Percentiles rank a stretch among this genome's conserved stretches.
These are phyloP conservation scores for Chaetothyriales sp. DNA, from an alignment of 2,329 filamentous ascomycete species.

Conservation along the genomic window DNA sequence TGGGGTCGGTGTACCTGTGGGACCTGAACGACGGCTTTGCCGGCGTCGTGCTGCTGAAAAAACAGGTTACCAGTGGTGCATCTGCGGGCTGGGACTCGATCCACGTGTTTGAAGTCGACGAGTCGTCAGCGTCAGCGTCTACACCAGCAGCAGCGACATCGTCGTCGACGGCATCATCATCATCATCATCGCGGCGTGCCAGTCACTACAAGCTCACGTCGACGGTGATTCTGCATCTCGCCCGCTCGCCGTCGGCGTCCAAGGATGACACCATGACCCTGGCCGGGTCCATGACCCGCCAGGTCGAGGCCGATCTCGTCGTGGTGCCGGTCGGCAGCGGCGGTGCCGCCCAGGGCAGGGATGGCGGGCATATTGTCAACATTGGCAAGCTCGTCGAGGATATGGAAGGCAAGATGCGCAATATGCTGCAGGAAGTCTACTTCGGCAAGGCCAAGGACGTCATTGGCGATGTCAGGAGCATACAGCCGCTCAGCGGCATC, in stretches of 20 bases:
- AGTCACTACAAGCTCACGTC: slow-evolving; percentile 97
- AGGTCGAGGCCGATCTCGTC: slow-evolving; percentile 81
- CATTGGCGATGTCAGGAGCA: slow-evolving; percentile 82
- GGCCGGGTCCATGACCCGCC: slow-evolving; percentile 93
- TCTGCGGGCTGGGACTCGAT: slow-evolving; percentile 88
- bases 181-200: slow-evolving; percentile 37
- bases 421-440: slow-evolving; percentile 92
- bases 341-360: slow-evolving; percentile 34
- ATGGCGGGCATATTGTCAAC: slow-evolving; percentile 89
- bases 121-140: slow-evolving; percentile 25
- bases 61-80: slow-evolving; percentile 41
- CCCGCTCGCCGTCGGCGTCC: slow-evolving; percentile 30
- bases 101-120: slow-evolving; percentile 93
- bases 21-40: slow-evolving; percentile 96
- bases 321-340: slow-evolving; percentile 42
- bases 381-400: slow-evolving; percentile 91
- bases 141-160: not conserved
- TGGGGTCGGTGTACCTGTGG: slow-evolving; percentile 96
- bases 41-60: slow-evolving; percentile 89
- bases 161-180: slow-evolving; percentile 39
- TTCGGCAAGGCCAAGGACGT: slow-evolving; percentile 99
- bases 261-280: slow-evolving; percentile 52
- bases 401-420: slow-evolving; percentile 99
- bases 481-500: slow-evolving; percentile 15
- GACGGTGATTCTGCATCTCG: slow-evolving; percentile 84